A percentile compares a stretch with the other conserved stretches of the same genome.
Evolutionary conservation across 2,329 filamentous ascomycete species (phyloP).

Genomic region (Lecanoromycetidae sp.): DNA sequence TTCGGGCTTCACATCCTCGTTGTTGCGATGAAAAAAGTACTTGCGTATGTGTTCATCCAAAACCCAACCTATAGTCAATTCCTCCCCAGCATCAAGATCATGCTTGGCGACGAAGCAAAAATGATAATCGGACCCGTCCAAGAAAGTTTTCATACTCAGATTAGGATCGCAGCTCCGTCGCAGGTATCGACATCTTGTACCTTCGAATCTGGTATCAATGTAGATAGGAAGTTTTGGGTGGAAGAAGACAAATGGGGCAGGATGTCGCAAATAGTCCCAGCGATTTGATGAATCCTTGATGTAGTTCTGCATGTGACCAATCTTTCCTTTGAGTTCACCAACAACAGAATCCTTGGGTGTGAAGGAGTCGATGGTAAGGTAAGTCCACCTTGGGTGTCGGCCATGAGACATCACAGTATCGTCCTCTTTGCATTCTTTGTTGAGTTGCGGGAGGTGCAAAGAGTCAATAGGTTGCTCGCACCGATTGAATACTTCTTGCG

Average conservation of each 20-base stretch:
- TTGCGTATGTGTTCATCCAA: constrained; percentile 20
- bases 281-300: constrained; percentile 53
- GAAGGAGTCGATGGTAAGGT: constrained; percentile 39
- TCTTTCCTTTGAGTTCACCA: constrained; percentile 65
- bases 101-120: constrained; percentile 86
- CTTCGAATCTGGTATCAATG: constrained; percentile 82
- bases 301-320: constrained; percentile 63
- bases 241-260: constrained; percentile 68
- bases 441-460: constrained; percentile 40
- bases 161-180: constrained; percentile 87
- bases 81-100: constrained; percentile 49
- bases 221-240: constrained; percentile 80
- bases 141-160: constrained; percentile 71
- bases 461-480: constrained; percentile 44
- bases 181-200: constrained; percentile 76
- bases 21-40: constrained; percentile 28
- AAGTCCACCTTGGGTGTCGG: constrained; percentile 55
- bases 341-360: constrained; percentile 45
- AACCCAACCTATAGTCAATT: constrained; percentile 37
- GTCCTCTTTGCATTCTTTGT: constrained; percentile 42
- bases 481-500: constrained; percentile 59
- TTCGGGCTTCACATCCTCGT: constrained; percentile 32
- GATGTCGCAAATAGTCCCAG: constrained; percentile 51
- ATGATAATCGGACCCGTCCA: constrained; percentile 69
- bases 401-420: constrained; percentile 38